A percentile compares a stretch with the other conserved stretches of the same genome.
Conservation (phyloP, 129 eudicot species). For the carrot (Daucus carota) region DH1_v3.0 NC_030387.2:32256001-32256500, state of each 20-base stretch:
- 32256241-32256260: conserved; percentile 58
- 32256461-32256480: not conserved
- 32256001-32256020: not conserved
- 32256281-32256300: conserved; percentile 89
- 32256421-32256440: not conserved
- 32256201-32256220: conserved; percentile 68
- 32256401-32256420: not conserved
- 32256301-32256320: conserved; percentile 51
- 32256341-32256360: conserved; percentile 98
- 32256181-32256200: conserved; percentile 88
- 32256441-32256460: not conserved
- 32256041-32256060: not conserved
- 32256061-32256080: not conserved
- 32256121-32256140: not conserved
- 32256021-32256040: not conserved
- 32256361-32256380: conserved; percentile 89
- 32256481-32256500: not conserved
- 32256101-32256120: not conserved
- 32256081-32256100: not conserved
- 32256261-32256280: conserved; percentile 60
- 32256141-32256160: conserved; percentile 47
- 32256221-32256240: conserved; percentile 74
- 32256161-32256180: conserved; percentile 81
- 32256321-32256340: conserved; percentile 93
- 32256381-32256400: conserved; percentile 57